phyloP scores from a whole-genome alignment of 176 grass and related monocot species.

The Zoysia japonica region DNA sequence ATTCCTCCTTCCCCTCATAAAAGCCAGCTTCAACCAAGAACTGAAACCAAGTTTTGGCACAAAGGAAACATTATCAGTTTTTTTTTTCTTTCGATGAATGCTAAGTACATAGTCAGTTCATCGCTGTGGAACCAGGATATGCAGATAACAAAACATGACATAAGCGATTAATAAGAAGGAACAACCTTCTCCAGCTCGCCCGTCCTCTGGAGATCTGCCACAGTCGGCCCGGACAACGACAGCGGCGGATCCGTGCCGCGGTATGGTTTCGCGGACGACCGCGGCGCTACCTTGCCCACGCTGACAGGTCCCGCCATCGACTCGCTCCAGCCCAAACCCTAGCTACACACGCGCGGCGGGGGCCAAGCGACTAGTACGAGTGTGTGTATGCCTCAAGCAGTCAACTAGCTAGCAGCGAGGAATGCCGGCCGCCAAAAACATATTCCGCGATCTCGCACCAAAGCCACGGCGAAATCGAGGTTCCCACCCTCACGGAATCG shows the following conservation, averaged over 20 bases:
- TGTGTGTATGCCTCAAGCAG: too few species aligned
- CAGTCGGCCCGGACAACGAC: conserved; percentile 60
- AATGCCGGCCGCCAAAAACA: neutral
- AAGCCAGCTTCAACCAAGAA: conserved; percentile 73
- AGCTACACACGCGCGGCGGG: neutral
- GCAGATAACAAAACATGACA: neutral
- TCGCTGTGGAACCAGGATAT: neutral
- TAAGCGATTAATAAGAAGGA: neutral
- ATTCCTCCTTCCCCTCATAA: conserved; percentile 73
- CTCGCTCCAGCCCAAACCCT: neutral
- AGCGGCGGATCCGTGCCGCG: conserved; percentile 64
- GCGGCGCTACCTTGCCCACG: conserved; percentile 22
- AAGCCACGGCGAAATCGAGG: neutral
- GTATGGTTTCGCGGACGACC: conserved; percentile 51
- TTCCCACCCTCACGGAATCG: neutral
- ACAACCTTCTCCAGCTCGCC: conserved; percentile 70
- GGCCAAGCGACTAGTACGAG: neutral
- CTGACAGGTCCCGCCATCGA: conserved; percentile 55
- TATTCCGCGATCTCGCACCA: neutral
- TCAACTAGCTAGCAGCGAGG: too few species aligned
- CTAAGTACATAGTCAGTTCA: neutral
- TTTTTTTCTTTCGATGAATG: neutral
- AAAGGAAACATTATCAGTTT: neutral
- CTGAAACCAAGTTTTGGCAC: conserved; percentile 32
- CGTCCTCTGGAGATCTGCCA: conserved; percentile 71